These are phyloP conservation scores for Termitomyces sp. DNA, from an alignment of 768 basidiomycete species.

Conservation along the genomic window DNA sequence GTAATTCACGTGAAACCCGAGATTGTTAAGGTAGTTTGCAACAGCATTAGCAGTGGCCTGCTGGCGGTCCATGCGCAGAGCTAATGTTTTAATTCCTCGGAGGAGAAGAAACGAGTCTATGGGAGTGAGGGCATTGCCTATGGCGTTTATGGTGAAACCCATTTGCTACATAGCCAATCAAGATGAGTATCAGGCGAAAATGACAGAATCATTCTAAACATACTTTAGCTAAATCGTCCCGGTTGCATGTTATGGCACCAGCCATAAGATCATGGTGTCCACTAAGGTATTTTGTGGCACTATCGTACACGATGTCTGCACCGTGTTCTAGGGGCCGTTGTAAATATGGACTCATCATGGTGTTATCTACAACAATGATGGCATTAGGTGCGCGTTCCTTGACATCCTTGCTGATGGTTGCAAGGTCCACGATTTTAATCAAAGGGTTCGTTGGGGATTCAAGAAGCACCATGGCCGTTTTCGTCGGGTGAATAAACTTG, in stretches of 20 bases:
- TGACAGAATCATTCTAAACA: constrained; percentile 6
- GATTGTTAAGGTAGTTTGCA: constrained; percentile 75
- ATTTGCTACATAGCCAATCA: constrained; percentile 54
- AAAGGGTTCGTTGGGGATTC: constrained; percentile 98
- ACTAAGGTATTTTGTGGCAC: constrained; percentile 95
- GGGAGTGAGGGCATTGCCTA: constrained; percentile 92
- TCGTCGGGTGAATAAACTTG: constrained; percentile 61
- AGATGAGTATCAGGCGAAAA: constrained; percentile 5
- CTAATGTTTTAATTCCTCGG: constrained; percentile 93
- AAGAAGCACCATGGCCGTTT: constrained; percentile 92
- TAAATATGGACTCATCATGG: constrained; percentile 99
- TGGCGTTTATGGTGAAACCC: constrained; percentile 87
- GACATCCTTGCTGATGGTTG: constrained; percentile 76
- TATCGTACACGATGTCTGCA: constrained; percentile 96
- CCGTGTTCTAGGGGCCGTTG: constrained; percentile 95
- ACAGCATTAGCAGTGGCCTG: constrained; percentile 79
- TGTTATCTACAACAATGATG: constrained; percentile 90
- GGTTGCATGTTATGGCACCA: constrained; percentile 88
- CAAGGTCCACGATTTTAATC: constrained; percentile 91
- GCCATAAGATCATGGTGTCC: constrained; percentile 99
- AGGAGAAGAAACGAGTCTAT: constrained; percentile 97
- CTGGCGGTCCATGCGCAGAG: constrained; percentile 94
- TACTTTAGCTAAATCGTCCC: constrained; percentile 87
- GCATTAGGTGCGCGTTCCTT: constrained; percentile 81
- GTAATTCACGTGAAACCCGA: constrained; percentile 91